A percentile compares a stretch with the other conserved stretches of the same genome.
Conservation (phyloP, 2,329 filamentous ascomycete species). For the Alternaria infectoria region DNA sequence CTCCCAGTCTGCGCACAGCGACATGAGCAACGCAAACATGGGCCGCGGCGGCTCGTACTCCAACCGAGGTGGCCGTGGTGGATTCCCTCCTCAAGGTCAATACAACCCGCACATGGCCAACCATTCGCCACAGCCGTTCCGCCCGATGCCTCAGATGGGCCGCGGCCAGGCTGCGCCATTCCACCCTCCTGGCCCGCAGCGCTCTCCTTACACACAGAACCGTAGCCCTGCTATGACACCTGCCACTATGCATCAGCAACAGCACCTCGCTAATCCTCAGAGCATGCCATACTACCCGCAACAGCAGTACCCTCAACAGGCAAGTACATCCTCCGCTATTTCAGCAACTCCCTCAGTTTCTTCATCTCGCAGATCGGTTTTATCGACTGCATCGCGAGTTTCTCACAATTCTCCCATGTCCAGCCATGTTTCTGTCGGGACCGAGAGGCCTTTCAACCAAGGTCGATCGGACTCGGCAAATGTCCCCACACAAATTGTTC, state of each 20-base stretch:
- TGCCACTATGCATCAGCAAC: conserved; percentile 70
- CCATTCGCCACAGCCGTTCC: conserved; percentile 61
- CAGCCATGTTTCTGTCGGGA: conserved; percentile 17
- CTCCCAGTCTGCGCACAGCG: conserved; percentile 79
- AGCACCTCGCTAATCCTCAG: conserved; percentile 55
- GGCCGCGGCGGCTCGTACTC: conserved; percentile 47
- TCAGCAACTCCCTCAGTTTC: conserved; percentile 21
- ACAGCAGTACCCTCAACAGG: conserved; percentile 65
- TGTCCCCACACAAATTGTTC: conserved; percentile 26
- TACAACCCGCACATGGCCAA: conserved; percentile 54
- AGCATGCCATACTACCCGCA: conserved; percentile 69
- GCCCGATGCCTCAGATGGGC: conserved; percentile 58
- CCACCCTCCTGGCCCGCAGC: conserved; percentile 58
- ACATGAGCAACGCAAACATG: conserved; percentile 67
- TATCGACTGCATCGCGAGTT: conserved; percentile 17
- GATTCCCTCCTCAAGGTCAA: conserved; percentile 52
- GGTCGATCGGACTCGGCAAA: conserved; percentile 24
- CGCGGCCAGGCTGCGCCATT: conserved; percentile 61
- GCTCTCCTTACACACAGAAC: conserved; percentile 65
- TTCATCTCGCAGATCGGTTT: conserved; percentile 28
- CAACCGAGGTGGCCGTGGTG: conserved; percentile 57
- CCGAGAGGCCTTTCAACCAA: conserved; percentile 23
- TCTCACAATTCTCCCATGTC: conserved; percentile 17
- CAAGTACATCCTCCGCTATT: conserved; percentile 60
- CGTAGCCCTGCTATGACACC: conserved; percentile 63